phyloP scores from a whole-genome alignment of 2,329 filamentous ascomycete genomes.

The Botrytis deweyae region DNA sequence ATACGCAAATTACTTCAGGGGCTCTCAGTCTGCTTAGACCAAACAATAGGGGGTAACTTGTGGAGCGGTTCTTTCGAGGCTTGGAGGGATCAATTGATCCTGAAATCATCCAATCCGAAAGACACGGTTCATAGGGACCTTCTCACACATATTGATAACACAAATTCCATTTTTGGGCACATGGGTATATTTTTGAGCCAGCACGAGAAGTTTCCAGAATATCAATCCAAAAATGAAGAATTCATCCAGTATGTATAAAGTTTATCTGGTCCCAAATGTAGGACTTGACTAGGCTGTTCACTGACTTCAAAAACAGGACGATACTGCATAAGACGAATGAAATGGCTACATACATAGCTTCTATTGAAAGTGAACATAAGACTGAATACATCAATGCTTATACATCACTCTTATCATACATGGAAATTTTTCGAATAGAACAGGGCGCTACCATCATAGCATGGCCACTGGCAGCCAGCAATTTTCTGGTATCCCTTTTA shows the following conservation, averaged over 20 bases:
- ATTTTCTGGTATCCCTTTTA: neutral
- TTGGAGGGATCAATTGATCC: neutral
- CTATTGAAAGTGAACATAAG: neutral
- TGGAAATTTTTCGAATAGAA: neutral
- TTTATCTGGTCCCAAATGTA: neutral
- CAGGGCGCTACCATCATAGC: neutral
- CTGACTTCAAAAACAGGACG: neutral
- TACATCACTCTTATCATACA: neutral
- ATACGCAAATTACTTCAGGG: neutral
- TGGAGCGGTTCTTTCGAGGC: neutral
- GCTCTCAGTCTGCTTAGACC: neutral
- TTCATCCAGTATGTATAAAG: slow-evolving; percentile 2
- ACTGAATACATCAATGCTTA: neutral
- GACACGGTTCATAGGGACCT: neutral
- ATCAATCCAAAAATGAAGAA: neutral
- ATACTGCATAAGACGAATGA: neutral
- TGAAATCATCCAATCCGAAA: neutral
- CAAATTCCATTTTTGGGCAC: neutral
- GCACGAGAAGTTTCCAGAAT: neutral
- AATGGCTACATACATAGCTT: neutral
- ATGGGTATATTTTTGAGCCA: neutral
- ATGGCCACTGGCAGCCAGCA: neutral
- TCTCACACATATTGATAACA: neutral
- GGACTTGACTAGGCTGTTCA: neutral
- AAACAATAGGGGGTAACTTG: neutral